Conservation (phyloP, 495 filamentous ascomycete species). For the Chaetomium cochliodes region DNA sequence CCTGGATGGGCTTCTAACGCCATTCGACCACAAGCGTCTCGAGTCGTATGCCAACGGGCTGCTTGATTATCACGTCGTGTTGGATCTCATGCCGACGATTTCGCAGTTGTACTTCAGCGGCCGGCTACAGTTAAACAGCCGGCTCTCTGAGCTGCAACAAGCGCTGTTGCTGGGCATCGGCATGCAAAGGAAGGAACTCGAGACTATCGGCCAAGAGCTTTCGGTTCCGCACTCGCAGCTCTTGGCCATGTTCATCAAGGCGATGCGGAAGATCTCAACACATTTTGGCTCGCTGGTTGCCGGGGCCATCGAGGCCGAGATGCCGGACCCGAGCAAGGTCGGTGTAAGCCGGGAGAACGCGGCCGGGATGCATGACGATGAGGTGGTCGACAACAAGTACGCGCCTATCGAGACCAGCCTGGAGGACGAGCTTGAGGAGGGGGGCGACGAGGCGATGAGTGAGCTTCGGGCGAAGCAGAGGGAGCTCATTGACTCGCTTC, state of each 20-base stretch:
- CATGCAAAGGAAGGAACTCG: constrained; percentile 81
- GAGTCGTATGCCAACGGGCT: constrained; percentile 96
- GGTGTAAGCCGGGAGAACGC: constrained; percentile 57
- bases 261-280: constrained; percentile 78
- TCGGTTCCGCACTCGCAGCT: constrained; percentile 72
- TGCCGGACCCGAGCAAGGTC: constrained; percentile 59
- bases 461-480: constrained; percentile 71
- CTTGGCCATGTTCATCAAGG: constrained; percentile 95
- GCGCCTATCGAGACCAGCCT: constrained; percentile 67
- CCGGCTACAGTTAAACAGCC: constrained; percentile 62
- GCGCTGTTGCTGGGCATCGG: constrained; percentile 87
- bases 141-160: constrained; percentile 73
- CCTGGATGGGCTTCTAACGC: constrained; percentile 73
- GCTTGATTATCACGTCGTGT: constrained; percentile 94
- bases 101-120: constrained; percentile 80
- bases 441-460: constrained; percentile 68
- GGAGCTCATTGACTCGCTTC: constrained; percentile 82
- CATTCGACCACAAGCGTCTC: constrained; percentile 90
- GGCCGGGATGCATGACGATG: constrained; percentile 57
- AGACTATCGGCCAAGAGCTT: constrained; percentile 78
- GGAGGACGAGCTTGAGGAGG: constrained; percentile 84
- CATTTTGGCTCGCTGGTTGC: constrained; percentile 74
- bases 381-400: constrained; percentile 59
- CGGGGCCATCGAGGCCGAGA: constrained; percentile 64
- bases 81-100: constrained; percentile 84